Evolutionary conservation across 352 stramenopile genomes (phyloP).

Genomic region (Phytophthora pinifolia): DNA sequence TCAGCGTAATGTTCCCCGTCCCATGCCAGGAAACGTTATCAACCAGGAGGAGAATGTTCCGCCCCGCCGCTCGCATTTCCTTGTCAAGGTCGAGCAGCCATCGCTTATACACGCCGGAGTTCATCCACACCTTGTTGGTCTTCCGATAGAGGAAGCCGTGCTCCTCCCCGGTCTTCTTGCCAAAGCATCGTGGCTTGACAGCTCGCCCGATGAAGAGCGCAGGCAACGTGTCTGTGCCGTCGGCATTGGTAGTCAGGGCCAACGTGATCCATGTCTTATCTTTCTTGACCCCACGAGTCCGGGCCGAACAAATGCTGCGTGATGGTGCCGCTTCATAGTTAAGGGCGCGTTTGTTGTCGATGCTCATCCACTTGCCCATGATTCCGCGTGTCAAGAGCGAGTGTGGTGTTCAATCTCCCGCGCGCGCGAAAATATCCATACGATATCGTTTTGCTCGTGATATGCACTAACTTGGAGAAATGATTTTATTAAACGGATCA

Average conservation of each 20-base stretch:
- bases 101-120: not conserved
- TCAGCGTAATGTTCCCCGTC: no score
- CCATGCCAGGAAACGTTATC: conserved; percentile 2
- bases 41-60: not conserved
- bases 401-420: no score
- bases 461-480: no score
- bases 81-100: conserved; percentile 1
- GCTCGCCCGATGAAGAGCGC: conserved; percentile 1
- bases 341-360: no score
- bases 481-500: no score
- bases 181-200: conserved; percentile 2
- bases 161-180: conserved; percentile 2
- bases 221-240: not conserved
- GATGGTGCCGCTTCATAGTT: conserved; percentile 1
- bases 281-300: not conserved
- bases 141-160: no score
- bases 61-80: not conserved
- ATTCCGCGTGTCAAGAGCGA: no score
- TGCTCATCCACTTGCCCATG: no score
- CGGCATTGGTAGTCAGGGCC: conserved; percentile 2
- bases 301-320: not conserved
- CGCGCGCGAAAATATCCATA: no score
- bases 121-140: conserved; percentile 6
- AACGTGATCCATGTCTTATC: conserved; percentile 12
- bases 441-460: no score